Base-by-base conservation (phyloP, 257 asterid genomes). In the Lantana camara region DNA sequence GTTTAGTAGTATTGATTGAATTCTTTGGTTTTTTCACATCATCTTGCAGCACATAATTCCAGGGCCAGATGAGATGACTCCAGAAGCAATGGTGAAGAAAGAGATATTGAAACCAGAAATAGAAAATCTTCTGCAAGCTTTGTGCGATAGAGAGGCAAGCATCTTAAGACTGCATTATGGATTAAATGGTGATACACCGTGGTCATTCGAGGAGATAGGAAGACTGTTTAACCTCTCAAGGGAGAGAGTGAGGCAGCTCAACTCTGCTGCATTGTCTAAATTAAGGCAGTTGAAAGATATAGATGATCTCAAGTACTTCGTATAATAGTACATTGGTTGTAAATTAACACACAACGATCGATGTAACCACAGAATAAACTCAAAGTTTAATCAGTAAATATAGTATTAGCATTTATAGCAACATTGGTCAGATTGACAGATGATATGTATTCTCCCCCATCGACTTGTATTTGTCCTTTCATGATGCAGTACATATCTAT, bases 181-280 rank as follows among this genome's bases (percentile, higher is more conserved):
- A 30, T 67, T 87, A 53, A 69, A 75, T 30, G 88, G 90, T 1
- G 79, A 74, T 1, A 62, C 73, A 2, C 75, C 82, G 22, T 45
- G 67, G 66, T 80, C 95, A 10, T 84, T 82, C 30, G 90, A 87
- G 78, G 95, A 87, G 71, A 80, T 79, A 19, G 95, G 88, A 50
- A 77, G 66, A 59, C 19, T 59, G 16, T 21, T 84, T 30, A 67
- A 78, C 56, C 83, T 87, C 17, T 87, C 92, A 37, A 79, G 95
- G 76, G 95, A 84, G 76, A 82, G 92, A 72, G 80, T 87, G 53
- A 72, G 95, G 74, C 92, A 87, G 79, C 79, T 87, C 20, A 84
- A 69, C 37, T 56, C 73, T 59, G 67, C 48, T 57, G 95, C 92
- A 64, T 65, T 87, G 72, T 40, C 62, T 5, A 87, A 87, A 68